Evolutionary conservation across 306 rosid genomes (phyloP), one percentile per base, ranked within the genome.

Genomic region (Dicorynia guianensis): DNA sequence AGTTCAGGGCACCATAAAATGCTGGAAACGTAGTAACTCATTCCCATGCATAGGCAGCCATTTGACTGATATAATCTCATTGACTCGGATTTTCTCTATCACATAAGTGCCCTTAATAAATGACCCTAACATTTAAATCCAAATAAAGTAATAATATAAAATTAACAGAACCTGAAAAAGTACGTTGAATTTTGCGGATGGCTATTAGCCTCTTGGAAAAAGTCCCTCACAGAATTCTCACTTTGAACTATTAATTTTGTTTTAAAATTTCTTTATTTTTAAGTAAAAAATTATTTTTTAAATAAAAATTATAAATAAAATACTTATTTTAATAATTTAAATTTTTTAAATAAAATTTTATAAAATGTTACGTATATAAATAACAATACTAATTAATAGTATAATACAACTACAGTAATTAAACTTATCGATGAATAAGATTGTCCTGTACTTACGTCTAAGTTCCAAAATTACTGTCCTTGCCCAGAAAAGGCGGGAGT

Each of bases 1-100:
- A 77, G 85, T 43, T 42, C 55, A 15, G 8, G 42, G 49, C 35
- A 40, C 71, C 71, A 76, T 64, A 34, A 48, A 76, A 71, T 39
- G 75, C 14, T 76, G 74, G 57, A 76, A 70, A 20, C 11, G 63
- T 70, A 56, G 83, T 69, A 75, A 62, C 61, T 80, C 5, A 4
- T 35, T 66, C 19, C 44, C 77, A 75, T 46, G 77, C 80, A 53
- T 7, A 5, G 13, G 54, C 73, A 34, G 68, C 54, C 42, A 75
- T 62, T 75, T 81, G 85, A 81, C 81, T 63, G 64, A 81, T 81
- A 81, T 65, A 52, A 44, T 62, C 20, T 50, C 44, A 18, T 58
- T 67, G 34, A 42, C 54, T 40, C 4, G 0, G 3, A 2, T 0
- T 12, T 60, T 43, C 11, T 71, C 54, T 78, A 18, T 44, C 50